Evolutionary conservation across 2,329 filamentous ascomycete genomes (phyloP).

Genomic region (Rutstroemia sp.): DNA sequence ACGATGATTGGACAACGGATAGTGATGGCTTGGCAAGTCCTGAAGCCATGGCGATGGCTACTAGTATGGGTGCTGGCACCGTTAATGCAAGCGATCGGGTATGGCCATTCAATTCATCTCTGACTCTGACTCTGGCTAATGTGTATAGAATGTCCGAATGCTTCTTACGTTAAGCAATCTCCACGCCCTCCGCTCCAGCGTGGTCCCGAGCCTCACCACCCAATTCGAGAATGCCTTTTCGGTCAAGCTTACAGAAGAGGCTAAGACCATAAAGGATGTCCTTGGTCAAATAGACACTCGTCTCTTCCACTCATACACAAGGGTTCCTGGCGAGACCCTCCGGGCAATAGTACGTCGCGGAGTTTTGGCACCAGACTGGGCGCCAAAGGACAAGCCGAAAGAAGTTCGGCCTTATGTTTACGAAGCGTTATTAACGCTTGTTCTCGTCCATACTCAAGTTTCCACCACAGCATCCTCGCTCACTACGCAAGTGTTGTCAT

Average conservation of each 20-base stretch:
- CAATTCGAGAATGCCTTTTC: slow-evolving; percentile 93
- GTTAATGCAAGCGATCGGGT: slow-evolving; percentile 47
- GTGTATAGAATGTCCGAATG: slow-evolving; percentile 75
- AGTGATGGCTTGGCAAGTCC: slow-evolving; percentile 27
- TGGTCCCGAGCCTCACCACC: slow-evolving; percentile 80
- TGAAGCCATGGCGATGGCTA: slow-evolving; percentile 28
- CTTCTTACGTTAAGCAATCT: slow-evolving; percentile 91
- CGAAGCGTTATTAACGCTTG: slow-evolving; percentile 73
- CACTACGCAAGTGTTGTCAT: slow-evolving; percentile 73
- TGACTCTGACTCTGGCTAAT: slow-evolving; percentile 21
- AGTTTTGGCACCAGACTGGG: slow-evolving; percentile 65
- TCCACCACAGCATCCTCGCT: slow-evolving; percentile 71
- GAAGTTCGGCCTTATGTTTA: slow-evolving; percentile 87
- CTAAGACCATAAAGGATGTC: slow-evolving; percentile 84
- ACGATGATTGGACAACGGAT: slow-evolving; percentile 30
- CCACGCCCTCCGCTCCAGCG: slow-evolving; percentile 69
- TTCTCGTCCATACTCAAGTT: slow-evolving; percentile 86
- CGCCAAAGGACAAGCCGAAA: slow-evolving; percentile 55
- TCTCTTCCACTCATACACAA: slow-evolving; percentile 88
- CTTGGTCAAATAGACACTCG: slow-evolving; percentile 83
- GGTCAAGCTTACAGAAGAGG: slow-evolving; percentile 89
- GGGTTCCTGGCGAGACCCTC: slow-evolving; percentile 63
- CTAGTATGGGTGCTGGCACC: slow-evolving; percentile 38
- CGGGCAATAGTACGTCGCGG: slow-evolving; percentile 65
- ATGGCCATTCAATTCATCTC: slow-evolving; percentile 22